Percentiles rank a stretch among this genome's conserved stretches.
These are phyloP conservation scores for Fusarium tuaranense DNA, from an alignment of 2,329 filamentous ascomycete genomes.

Conservation along the genomic window DNA sequence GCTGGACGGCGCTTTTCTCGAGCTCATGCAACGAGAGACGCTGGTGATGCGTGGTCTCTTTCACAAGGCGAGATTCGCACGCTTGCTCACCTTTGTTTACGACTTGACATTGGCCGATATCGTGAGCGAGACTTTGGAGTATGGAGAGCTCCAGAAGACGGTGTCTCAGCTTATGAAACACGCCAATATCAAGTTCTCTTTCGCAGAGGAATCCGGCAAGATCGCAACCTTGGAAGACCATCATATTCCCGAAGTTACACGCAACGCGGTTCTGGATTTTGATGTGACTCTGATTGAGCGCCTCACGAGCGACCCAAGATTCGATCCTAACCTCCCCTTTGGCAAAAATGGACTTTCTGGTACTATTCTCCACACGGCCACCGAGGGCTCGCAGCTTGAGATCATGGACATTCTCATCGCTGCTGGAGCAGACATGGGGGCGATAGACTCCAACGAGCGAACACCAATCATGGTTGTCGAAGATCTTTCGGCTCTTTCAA, in stretches of 20 bases:
- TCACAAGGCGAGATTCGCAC: conserved; percentile 29
- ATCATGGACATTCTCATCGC: conserved; percentile 46
- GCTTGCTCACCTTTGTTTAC: conserved; percentile 40
- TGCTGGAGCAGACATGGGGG: conserved; percentile 44
- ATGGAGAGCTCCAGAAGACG: conserved; percentile 23
- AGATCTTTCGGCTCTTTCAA: conserved; percentile 36
- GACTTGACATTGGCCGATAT: conserved; percentile 36
- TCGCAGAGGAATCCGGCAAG: not conserved
- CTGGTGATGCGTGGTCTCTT: conserved; percentile 20
- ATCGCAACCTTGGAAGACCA: conserved; percentile 30
- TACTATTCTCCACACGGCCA: conserved; percentile 49
- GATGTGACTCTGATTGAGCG: conserved; percentile 42
- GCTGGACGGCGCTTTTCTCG: conserved; percentile 33
- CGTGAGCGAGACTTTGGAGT: conserved; percentile 9
- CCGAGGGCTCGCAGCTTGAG: conserved; percentile 38
- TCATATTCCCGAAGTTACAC: conserved; percentile 37
- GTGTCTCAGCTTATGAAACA: conserved; percentile 30
- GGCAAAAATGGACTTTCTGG: conserved; percentile 24
- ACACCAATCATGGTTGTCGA: conserved; percentile 53
- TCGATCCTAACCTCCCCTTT: conserved; percentile 44
- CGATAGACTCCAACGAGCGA: conserved; percentile 43
- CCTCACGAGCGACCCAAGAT: conserved; percentile 46
- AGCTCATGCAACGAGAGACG: conserved; percentile 25
- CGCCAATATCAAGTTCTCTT: conserved; percentile 27
- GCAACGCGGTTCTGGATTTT: conserved; percentile 43